phyloP scores from a whole-genome alignment of 352 stramenopile species.

The Phytophthora fragariaefolia region DNA sequence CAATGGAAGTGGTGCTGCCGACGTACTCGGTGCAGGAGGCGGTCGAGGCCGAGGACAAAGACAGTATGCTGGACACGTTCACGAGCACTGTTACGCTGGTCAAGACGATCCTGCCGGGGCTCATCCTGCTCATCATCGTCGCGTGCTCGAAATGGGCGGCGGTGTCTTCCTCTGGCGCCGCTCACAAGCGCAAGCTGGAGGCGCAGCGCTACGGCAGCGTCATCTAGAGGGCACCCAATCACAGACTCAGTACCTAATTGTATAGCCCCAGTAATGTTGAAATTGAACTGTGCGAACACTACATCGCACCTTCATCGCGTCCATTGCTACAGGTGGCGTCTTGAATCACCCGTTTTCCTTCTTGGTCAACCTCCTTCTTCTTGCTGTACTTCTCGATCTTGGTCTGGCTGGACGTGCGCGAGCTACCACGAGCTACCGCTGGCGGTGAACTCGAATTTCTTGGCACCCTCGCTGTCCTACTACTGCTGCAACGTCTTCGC shows the following conservation, averaged over 20 bases:
- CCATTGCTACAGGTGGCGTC: too few species aligned
- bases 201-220: conserved; percentile 31
- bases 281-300: conserved; percentile 8
- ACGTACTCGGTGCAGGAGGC: conserved; percentile 68
- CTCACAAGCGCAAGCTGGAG: conserved; percentile 33
- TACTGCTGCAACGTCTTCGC: too few species aligned
- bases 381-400: too few species aligned
- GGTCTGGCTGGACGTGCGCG: too few species aligned
- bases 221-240: conserved; percentile 36
- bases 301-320: too few species aligned
- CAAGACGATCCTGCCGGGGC: conserved; percentile 56
- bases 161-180: conserved; percentile 57
- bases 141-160: conserved; percentile 38
- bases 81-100: conserved; percentile 57
- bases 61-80: conserved; percentile 51
- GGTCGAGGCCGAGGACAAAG: conserved; percentile 47
- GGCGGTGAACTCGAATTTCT: too few species aligned
- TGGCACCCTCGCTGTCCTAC: too few species aligned
- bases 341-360: too few species aligned
- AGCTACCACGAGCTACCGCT: too few species aligned
- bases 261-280: too few species aligned
- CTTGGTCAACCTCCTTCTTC: too few species aligned
- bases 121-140: conserved; percentile 64
- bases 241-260: not conserved
- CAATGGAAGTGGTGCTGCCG: conserved; percentile 61